These are phyloP conservation scores for Globisporangium alternatum DNA, from an alignment of 352 stramenopile genomes.

Conservation along the genomic window DNA sequence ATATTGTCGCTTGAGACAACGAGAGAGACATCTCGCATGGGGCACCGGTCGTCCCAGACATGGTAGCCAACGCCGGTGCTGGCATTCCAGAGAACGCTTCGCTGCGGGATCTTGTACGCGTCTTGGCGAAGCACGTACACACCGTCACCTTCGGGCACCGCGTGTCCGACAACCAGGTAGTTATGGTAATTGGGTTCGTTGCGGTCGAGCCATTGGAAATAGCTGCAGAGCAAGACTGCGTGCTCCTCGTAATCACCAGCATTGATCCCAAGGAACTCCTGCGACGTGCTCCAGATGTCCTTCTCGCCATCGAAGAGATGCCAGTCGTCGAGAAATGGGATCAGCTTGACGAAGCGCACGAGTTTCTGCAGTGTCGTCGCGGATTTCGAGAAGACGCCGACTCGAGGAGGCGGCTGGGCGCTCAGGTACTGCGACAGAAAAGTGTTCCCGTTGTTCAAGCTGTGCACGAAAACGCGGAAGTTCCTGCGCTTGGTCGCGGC, in stretches of 20 bases:
- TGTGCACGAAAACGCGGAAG: constrained; percentile 75
- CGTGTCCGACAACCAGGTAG: constrained; percentile 88
- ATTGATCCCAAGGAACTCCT: constrained; percentile 89
- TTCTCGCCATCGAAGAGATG: constrained; percentile 74
- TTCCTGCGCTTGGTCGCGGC: constrained; percentile 31
- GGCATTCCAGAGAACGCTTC: constrained; percentile 86
- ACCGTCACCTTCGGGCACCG: constrained; percentile 83
- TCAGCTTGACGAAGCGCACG: constrained; percentile 89
- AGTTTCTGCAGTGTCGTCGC: constrained; percentile 30
- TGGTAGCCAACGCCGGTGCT: constrained; percentile 78
- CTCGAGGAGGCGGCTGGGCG: constrained; percentile 57
- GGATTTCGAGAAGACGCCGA: constrained; percentile 8
- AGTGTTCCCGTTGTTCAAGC: constrained; percentile 57
- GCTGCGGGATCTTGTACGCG: constrained; percentile 46
- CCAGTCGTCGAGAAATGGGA: constrained; percentile 92
- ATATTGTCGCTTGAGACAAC: constrained; percentile 90
- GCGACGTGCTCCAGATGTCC: constrained; percentile 88
- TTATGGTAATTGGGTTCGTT: constrained; percentile 28
- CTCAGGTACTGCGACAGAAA: constrained; percentile 74
- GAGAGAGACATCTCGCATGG: constrained; percentile 81
- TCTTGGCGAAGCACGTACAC: constrained; percentile 81
- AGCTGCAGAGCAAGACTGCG: constrained; percentile 91
- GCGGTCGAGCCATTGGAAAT: constrained; percentile 84
- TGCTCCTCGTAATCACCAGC: constrained; percentile 91
- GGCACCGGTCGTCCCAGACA: constrained; percentile 73